phyloP scores from a whole-genome alignment of 1,139 yeast species.

The Scheffersomyces cryptocercus region DNA sequence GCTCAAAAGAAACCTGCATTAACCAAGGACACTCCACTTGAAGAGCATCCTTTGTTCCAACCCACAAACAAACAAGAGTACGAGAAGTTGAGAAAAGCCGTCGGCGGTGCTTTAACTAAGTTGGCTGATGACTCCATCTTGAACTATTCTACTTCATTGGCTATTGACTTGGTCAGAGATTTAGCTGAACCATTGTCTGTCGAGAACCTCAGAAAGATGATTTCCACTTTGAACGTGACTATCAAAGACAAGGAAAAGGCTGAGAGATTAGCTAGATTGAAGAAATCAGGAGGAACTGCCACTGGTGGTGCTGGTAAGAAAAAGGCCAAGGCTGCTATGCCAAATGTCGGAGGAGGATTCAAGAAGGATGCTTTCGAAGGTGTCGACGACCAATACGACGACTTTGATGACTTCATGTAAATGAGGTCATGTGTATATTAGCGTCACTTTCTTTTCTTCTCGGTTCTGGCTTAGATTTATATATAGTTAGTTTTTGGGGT shows the following conservation, averaged over 20 bases:
- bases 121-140: slow-evolving; percentile 64
- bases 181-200: slow-evolving; percentile 75
- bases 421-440: slow-evolving; percentile 3
- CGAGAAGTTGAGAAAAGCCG: slow-evolving; percentile 79
- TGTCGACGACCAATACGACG: slow-evolving; percentile 47
- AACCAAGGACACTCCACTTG: slow-evolving; percentile 68
- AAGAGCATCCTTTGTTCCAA: slow-evolving; percentile 74
- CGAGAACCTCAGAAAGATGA: slow-evolving; percentile 83
- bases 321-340: slow-evolving; percentile 80
- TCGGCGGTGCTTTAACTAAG: slow-evolving; percentile 64
- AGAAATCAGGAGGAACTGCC: slow-evolving; percentile 80
- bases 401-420: slow-evolving; percentile 86
- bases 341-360: slow-evolving; percentile 76
- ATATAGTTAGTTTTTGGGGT: background rate
- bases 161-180: slow-evolving; percentile 85
- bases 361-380: slow-evolving; percentile 74
- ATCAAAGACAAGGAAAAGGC: slow-evolving; percentile 85
- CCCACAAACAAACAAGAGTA: slow-evolving; percentile 81
- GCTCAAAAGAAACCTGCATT: slow-evolving; percentile 40
- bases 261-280: slow-evolving; percentile 81
- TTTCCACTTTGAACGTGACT: slow-evolving; percentile 79
- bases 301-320: slow-evolving; percentile 95
- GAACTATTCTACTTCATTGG: slow-evolving; percentile 72
- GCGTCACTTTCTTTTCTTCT: background rate
- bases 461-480: background rate